Conservation (phyloP, 2,329 filamentous ascomycete genomes). For the Myrmaecium sp. region DNA sequence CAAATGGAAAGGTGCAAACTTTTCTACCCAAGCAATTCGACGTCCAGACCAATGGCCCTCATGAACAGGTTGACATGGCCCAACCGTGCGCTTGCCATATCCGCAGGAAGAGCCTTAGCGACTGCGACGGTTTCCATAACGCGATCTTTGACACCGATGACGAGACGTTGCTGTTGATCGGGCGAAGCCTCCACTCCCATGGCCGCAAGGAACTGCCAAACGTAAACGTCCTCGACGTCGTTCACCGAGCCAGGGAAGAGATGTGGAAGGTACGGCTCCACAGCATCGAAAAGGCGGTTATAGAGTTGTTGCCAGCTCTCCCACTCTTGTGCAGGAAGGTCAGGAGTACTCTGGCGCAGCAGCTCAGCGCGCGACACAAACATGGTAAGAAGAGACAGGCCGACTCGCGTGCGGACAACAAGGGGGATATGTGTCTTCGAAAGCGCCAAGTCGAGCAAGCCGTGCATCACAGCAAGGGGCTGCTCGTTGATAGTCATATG, state of each 20-base stretch:
- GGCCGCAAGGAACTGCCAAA: conserved; percentile 94
- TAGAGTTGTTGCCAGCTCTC: conserved; percentile 72
- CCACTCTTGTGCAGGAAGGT: conserved; percentile 59
- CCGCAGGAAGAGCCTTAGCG: conserved; percentile 73
- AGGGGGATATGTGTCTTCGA: conserved; percentile 65
- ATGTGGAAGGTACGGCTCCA: conserved; percentile 68
- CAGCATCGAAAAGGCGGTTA: conserved; percentile 67
- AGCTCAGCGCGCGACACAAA: conserved; percentile 87
- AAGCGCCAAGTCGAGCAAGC: conserved; percentile 70
- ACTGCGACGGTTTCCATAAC: conserved; percentile 89
- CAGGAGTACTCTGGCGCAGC: conserved; percentile 63
- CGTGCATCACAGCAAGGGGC: conserved; percentile 77
- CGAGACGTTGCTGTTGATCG: conserved; percentile 86
- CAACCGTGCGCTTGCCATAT: conserved; percentile 68
- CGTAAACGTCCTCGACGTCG: conserved; percentile 81
- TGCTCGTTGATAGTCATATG: conserved; percentile 85
- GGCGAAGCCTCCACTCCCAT: conserved; percentile 86
- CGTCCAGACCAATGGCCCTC: conserved; percentile 95
- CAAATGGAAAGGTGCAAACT: too few species aligned
- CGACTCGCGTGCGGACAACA: conserved; percentile 76
- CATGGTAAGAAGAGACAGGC: conserved; percentile 80
- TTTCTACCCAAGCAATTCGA: conserved; percentile 51
- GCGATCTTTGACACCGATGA: conserved; percentile 90
- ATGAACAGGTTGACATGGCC: conserved; percentile 96
- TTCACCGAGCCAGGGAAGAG: conserved; percentile 89